Percentiles rank a stretch among this genome's conserved stretches.
These are phyloP conservation scores for Vigna angularis DNA, from an alignment of 306 rosid genomes.

Conservation along the genomic window DNA sequence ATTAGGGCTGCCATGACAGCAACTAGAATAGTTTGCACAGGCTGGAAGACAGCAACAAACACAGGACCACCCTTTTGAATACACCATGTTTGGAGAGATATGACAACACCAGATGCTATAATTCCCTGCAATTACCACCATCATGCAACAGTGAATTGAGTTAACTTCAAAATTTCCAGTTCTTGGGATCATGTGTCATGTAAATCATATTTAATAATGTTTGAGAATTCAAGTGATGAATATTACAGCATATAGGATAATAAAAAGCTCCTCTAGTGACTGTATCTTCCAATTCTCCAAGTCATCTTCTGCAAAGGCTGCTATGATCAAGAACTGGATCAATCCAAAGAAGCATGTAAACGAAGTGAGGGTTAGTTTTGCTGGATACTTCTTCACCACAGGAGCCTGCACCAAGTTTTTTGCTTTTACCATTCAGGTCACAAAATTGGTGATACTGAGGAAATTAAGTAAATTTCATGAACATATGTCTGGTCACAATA, in stretches of 20 bases:
- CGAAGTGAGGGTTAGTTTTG: slow-evolving; percentile 66
- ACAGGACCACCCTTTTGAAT: slow-evolving; percentile 78
- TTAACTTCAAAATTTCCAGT: background rate
- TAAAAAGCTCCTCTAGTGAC: slow-evolving; percentile 61
- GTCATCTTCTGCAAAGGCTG: slow-evolving; percentile 65
- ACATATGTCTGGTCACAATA: background rate
- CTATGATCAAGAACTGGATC: slow-evolving; percentile 75
- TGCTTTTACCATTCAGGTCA: background rate
- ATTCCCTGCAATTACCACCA: slow-evolving; percentile 53
- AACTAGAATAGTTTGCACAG: slow-evolving; percentile 69
- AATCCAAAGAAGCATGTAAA: slow-evolving; percentile 77
- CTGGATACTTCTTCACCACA: slow-evolving; percentile 69
- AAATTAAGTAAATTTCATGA: background rate
- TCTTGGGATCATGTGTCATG: background rate
- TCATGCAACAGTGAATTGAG: slow-evolving; percentile 21
- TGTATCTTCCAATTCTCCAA: slow-evolving; percentile 67
- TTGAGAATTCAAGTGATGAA: slow-evolving; percentile 21
- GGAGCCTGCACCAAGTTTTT: slow-evolving; percentile 60
- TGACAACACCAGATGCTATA: slow-evolving; percentile 61
- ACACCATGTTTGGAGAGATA: slow-evolving; percentile 76
- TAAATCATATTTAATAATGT: slow-evolving; percentile 13
- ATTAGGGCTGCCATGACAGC: slow-evolving; percentile 67
- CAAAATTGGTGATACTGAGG: slow-evolving; percentile 2
- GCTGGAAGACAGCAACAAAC: slow-evolving; percentile 77
- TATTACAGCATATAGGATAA: slow-evolving; percentile 71